phyloP scores from a whole-genome alignment of 2,329 filamentous ascomycete species.

The Cladophialophora yegresii region DNA sequence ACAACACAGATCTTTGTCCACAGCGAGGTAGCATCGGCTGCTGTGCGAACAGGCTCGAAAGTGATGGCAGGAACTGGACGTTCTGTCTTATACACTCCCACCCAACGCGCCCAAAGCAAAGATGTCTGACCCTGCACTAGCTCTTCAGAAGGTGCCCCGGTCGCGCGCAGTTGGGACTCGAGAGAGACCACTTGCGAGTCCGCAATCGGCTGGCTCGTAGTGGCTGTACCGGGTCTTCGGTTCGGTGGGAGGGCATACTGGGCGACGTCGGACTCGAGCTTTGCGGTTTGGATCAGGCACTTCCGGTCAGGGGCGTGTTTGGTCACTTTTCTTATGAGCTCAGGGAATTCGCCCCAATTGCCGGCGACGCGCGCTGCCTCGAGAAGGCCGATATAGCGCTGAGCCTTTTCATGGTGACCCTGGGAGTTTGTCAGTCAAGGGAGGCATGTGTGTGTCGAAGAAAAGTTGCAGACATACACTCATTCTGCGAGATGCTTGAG shows the following conservation, averaged over 20 bases:
- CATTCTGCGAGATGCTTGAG: slow-evolving; percentile 31
- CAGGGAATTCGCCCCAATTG: slow-evolving; percentile 81
- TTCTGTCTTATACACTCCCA: slow-evolving; percentile 16
- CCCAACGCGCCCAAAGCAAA: slow-evolving; percentile 61
- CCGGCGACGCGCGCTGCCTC: slow-evolving; percentile 86
- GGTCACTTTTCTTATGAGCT: slow-evolving; percentile 86
- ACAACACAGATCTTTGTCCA: slow-evolving; percentile 83
- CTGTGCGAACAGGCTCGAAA: slow-evolving; percentile 27
- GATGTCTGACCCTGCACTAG: slow-evolving; percentile 78
- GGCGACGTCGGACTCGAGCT: slow-evolving; percentile 67
- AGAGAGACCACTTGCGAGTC: slow-evolving; percentile 41
- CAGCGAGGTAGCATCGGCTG: slow-evolving; percentile 45
- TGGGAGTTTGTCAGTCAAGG: slow-evolving; percentile 36
- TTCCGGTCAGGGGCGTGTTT: slow-evolving; percentile 86
- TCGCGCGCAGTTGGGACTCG: slow-evolving; percentile 26
- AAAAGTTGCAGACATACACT: slow-evolving; percentile 30
- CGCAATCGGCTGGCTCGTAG: slow-evolving; percentile 30
- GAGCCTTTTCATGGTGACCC: slow-evolving; percentile 69
- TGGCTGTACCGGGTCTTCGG: slow-evolving; percentile 38
- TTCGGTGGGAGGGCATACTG: slow-evolving; percentile 50
- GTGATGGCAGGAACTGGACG: slow-evolving; percentile 27
- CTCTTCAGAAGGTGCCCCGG: slow-evolving; percentile 52
- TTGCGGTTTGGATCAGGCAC: slow-evolving; percentile 72
- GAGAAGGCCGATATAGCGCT: slow-evolving; percentile 77
- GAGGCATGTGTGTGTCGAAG: background rate